Base-by-base conservation (phyloP, 2,329 filamentous ascomycete species). In the Colletotrichum godetiae region DNA sequence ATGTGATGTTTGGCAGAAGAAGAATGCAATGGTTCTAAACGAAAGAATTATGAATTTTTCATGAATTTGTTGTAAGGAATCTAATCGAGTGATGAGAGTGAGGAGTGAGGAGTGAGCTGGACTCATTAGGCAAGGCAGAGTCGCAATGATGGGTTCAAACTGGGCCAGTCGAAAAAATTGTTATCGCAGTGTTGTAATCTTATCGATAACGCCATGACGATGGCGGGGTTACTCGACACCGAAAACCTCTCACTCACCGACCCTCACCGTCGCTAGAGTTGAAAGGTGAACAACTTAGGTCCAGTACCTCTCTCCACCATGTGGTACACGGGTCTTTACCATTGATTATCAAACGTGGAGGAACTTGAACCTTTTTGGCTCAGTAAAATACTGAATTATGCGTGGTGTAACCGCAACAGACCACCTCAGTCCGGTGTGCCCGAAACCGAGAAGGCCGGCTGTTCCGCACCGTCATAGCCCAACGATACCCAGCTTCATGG, bases 151-250 rank as follows among this genome's bases (percentile, higher is more conserved):
- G 57, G 69, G 64, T 68, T 68, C 49, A 19, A 53, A 62, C 35
- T 49, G 53, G 24, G 42, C 59, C 53, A 33, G 22, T 56, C 24
- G 10, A 49, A 60, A 62, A 75, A 76, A 71, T 19, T 71, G 69
- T 76, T 75, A 76, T 76, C 74, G 68, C 55, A 7, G 7, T 4
- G 33, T 15, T 19, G 5, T 37, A 19, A 15, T 57, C 67, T 71
- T 75, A 74, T 75, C 72, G 72, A 75, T 75, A 71, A 62, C n/a
- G 27, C 6, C 13, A 35, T 31, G 46, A 65, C 65, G 29, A 64
- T 71, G 61, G 49, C 55, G 56, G 60, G 58, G 66, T 69, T 53
- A 53, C 15, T 49, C 42, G 8, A 33, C 22, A 68, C 63, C 35
- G 57, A 56, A 10, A n/a, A 55, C 22, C 19, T 22, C 19, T 1